A percentile compares a stretch with the other conserved stretches of the same genome.
Conservation (phyloP, 805 yeast genomes). For the Candida alai region DNA sequence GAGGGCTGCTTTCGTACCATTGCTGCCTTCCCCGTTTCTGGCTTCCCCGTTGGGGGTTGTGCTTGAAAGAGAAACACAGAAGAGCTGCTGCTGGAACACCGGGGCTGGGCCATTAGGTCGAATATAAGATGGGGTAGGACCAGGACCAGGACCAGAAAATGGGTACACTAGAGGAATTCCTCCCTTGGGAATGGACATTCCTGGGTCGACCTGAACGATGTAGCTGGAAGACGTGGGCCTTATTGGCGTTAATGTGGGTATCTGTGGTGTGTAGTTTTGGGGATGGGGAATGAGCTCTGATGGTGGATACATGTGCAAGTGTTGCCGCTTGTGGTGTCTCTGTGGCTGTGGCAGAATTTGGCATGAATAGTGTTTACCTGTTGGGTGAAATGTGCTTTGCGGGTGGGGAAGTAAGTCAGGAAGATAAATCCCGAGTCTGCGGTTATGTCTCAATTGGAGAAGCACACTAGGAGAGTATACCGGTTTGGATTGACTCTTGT, state of each 20-base stretch:
- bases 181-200: constrained; percentile 24
- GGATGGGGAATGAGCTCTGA: no score
- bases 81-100: no score
- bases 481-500: no score
- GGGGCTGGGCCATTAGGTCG: background rate
- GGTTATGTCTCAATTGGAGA: constrained; percentile 4
- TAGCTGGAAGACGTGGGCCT: constrained; percentile 13
- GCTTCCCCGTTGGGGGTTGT: no score
- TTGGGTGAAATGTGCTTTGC: constrained; percentile 35
- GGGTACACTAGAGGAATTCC: constrained; percentile 17
- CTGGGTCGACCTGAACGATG: constrained; percentile 19
- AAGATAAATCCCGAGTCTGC: constrained; percentile 1
- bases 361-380: constrained; percentile 32
- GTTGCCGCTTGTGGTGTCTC: no score
- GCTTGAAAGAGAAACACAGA: no score
- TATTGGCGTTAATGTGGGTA: constrained; percentile 30
- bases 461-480: constrained; percentile 2
- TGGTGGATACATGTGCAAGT: no score
- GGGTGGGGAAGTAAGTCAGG: constrained; percentile 8
- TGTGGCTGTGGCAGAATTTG: no score
- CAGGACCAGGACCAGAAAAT: background rate
- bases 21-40: no score
- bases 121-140: background rate
- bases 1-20: no score
- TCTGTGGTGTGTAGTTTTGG: no score